Evolutionary conservation across 2,329 filamentous ascomycete genomes (phyloP).

Genomic region (Claviceps sp.): DNA sequence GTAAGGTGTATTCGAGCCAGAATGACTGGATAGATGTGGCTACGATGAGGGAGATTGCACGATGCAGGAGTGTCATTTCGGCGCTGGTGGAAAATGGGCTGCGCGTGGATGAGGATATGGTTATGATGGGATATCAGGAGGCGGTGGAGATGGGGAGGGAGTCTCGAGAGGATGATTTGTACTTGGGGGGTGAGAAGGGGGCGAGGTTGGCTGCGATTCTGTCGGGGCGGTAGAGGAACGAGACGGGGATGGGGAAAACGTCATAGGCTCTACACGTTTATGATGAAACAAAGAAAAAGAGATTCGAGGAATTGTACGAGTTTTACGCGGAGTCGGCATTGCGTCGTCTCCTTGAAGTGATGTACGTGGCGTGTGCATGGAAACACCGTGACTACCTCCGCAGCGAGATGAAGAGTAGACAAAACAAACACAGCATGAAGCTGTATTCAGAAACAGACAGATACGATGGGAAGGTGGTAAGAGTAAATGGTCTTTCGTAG

Average conservation of each 20-base stretch:
- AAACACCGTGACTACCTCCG: too few relatives aligned
- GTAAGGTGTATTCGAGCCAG: slow-evolving; percentile 84
- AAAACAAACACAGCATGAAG: too few relatives aligned
- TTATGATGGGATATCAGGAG: slow-evolving; percentile 69
- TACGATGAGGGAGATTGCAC: slow-evolving; percentile 77
- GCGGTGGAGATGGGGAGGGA: slow-evolving; percentile 61
- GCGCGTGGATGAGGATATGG: slow-evolving; percentile 80
- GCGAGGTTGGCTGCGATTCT: slow-evolving; percentile 32
- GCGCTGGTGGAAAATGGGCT: slow-evolving; percentile 72
- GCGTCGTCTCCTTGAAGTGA: too few relatives aligned
- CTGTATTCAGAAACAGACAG: too few relatives aligned
- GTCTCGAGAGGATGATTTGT: slow-evolving; percentile 44
- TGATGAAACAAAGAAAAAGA: too few relatives aligned
- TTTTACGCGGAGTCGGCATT: too few relatives aligned
- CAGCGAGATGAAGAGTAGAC: too few relatives aligned
- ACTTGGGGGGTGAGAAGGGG: slow-evolving; percentile 45
- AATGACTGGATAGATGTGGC: slow-evolving; percentile 71
- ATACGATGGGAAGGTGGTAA: too few relatives aligned
- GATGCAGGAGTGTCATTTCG: slow-evolving; percentile 67
- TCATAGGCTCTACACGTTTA: too few relatives aligned
- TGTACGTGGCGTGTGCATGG: too few relatives aligned
- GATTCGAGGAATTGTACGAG: too few relatives aligned
- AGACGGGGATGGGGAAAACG: background rate
- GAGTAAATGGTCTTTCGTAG: too few relatives aligned
- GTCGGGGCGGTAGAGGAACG: slow-evolving; percentile 11